Evolutionary conservation across 164 flowering plant species (phyloP).

Genomic region (Chimonanthus praecox): DNA sequence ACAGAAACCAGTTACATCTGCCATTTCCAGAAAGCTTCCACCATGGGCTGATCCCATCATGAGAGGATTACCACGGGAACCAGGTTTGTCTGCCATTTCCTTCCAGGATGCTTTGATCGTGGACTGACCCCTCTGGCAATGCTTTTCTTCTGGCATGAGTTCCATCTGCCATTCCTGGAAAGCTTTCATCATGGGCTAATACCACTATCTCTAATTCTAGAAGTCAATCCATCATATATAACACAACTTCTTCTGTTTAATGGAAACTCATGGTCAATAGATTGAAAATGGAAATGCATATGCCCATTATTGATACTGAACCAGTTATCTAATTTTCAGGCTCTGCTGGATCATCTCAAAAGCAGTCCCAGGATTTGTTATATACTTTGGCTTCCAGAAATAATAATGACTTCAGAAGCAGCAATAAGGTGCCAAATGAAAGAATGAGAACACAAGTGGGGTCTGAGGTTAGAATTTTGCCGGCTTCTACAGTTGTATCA

Average conservation of each 20-base stretch:
- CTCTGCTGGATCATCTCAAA: slow-evolving; percentile 22
- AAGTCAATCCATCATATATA: slow-evolving; percentile 11
- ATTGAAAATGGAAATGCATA: neutral
- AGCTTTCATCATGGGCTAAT: neutral
- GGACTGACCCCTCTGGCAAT: neutral
- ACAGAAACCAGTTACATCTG: slow-evolving; percentile 18
- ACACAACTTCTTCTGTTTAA: neutral
- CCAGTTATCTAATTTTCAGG: slow-evolving; percentile 26
- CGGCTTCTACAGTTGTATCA: neutral
- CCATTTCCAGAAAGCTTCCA: slow-evolving; percentile 38
- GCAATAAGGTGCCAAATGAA: neutral
- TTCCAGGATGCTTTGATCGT: neutral
- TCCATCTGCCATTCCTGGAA: neutral
- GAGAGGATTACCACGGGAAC: no score
- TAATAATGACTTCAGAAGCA: neutral
- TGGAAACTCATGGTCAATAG: neutral
- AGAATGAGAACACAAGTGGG: neutral
- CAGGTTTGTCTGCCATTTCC: neutral
- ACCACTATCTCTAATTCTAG: slow-evolving; percentile 17
- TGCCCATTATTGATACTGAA: neutral
- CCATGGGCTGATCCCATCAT: slow-evolving; percentile 27
- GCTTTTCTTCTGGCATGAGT: neutral
- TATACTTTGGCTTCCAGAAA: neutral
- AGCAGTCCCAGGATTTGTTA: slow-evolving; percentile 18
- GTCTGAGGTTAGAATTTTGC: slow-evolving; percentile 6